These are phyloP conservation scores for Beauveria bassiana DNA, from an alignment of 2,329 filamentous ascomycete species.

Conservation along the genomic window DNA sequence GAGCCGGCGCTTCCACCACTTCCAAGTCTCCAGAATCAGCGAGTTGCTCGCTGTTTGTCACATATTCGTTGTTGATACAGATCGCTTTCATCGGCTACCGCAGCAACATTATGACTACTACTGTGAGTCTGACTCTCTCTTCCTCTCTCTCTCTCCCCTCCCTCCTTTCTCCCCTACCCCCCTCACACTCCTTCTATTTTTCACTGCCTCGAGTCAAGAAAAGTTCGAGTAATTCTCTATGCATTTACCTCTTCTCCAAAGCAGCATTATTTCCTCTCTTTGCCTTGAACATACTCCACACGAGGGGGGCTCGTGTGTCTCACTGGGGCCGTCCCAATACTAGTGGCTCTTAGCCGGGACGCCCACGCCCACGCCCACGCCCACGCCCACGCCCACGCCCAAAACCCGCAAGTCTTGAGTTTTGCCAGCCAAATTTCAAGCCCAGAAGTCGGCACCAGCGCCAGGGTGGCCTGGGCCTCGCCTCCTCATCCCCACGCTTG, in stretches of 20 bases:
- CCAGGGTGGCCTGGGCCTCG: neutral
- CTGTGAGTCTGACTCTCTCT: conserved; percentile 26
- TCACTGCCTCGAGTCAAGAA: no score
- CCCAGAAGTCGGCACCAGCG: neutral
- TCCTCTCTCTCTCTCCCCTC: neutral
- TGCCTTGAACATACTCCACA: neutral
- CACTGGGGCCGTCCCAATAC: neutral
- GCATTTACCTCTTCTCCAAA: neutral
- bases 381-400: conserved; percentile 7
- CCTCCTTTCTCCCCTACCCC: conserved; percentile 14
- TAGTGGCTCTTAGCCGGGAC: conserved; percentile 5
- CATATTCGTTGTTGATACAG: neutral
- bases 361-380: neutral
- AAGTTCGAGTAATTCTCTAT: neutral
- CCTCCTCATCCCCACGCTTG: conserved; percentile 1
- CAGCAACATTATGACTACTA: conserved; percentile 26
- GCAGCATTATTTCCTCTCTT: neutral
- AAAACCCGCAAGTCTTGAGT: conserved; percentile 12
- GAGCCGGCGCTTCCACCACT: neutral
- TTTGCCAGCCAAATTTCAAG: neutral
- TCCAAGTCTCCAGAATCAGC: neutral
- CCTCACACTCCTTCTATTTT: no score
- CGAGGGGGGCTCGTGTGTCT: conserved; percentile 9
- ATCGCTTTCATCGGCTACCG: neutral
- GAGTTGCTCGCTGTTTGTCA: neutral